These are phyloP conservation scores for Sclerotinia minor DNA, from an alignment of 2,329 filamentous ascomycete genomes.

Conservation along the genomic window DNA sequence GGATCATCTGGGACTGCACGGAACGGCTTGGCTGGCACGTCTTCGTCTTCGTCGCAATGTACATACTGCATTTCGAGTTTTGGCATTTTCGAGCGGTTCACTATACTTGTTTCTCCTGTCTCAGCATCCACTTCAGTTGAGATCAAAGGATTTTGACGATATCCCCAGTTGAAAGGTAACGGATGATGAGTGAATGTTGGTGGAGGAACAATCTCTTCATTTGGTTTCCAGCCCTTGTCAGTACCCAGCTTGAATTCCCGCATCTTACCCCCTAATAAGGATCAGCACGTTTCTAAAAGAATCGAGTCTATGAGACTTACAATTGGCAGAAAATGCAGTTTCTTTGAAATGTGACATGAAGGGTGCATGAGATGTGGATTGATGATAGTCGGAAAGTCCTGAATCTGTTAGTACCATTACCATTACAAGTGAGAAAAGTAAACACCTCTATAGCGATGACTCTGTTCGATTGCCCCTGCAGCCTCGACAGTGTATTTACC, in stretches of 20 bases:
- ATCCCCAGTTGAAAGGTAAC: slow-evolving; percentile 76
- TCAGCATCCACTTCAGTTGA: slow-evolving; percentile 44
- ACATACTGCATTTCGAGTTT: slow-evolving; percentile 35
- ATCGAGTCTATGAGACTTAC: slow-evolving; percentile 47
- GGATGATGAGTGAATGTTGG: slow-evolving; percentile 74
- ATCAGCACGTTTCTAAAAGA: slow-evolving; percentile 29
- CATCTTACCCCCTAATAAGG: slow-evolving; percentile 52
- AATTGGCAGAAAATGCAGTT: slow-evolving; percentile 68
- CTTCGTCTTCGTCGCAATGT: slow-evolving; percentile 28
- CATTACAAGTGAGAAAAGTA: neutral
- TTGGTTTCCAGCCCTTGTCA: slow-evolving; percentile 56
- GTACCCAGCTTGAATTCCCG: slow-evolving; percentile 68
- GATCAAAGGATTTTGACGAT: slow-evolving; percentile 78
- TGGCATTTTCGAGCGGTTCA: slow-evolving; percentile 34
- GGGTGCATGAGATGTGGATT: slow-evolving; percentile 64
- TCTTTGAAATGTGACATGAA: slow-evolving; percentile 73
- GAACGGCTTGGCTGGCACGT: slow-evolving; percentile 29
- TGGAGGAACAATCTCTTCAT: slow-evolving; percentile 74
- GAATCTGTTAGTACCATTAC: slow-evolving; percentile 15
- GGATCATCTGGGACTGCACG: slow-evolving; percentile 44
- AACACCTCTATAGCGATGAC: slow-evolving; percentile 78
- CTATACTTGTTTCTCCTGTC: slow-evolving; percentile 40
- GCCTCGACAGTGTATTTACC: slow-evolving; percentile 66
- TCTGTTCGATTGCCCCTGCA: slow-evolving; percentile 72
- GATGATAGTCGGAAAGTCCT: slow-evolving; percentile 84